Conservation (phyloP, 1,284 basidiomycete genomes). For the Neolentinus lepideus region DNA sequence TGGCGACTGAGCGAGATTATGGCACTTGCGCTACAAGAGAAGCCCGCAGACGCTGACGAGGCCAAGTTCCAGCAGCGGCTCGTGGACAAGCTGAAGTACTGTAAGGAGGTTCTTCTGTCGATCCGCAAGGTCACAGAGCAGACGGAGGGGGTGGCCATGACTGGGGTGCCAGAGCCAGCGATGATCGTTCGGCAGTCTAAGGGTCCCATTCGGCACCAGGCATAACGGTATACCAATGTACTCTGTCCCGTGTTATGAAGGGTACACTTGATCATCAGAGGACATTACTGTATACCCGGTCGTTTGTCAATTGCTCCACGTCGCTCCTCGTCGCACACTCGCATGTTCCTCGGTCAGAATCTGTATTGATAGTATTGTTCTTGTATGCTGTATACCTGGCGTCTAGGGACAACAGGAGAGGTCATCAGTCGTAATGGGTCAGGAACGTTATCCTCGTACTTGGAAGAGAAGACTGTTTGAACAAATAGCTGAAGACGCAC, state of each 20-base stretch:
- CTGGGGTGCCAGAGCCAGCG: conserved; percentile 5
- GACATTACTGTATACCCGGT: not conserved
- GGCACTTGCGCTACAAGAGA: conserved; percentile 38
- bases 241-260: not conserved
- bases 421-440: too few relatives aligned
- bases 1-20: conserved; percentile 76
- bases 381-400: too few relatives aligned
- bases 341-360: not conserved
- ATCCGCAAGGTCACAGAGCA: conserved; percentile 25
- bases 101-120: conserved; percentile 68
- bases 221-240: not conserved
- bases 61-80: conserved; percentile 57
- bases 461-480: too few relatives aligned
- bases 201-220: conserved; percentile 12
- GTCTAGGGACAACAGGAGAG: too few relatives aligned
- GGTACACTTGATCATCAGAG: not conserved
- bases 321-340: not conserved
- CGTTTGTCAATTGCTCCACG: not conserved
- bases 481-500: too few relatives aligned
- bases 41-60: conserved; percentile 38
- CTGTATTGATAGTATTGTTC: not conserved
- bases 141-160: conserved; percentile 3
- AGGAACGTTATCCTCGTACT: too few relatives aligned
- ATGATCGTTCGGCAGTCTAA: conserved; percentile 11
- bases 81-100: conserved; percentile 76